Evolutionary conservation across 2,329 filamentous ascomycete genomes (phyloP), one percentile per base, ranked within the genome.

Genomic region (Fonsecaea erecta): DNA sequence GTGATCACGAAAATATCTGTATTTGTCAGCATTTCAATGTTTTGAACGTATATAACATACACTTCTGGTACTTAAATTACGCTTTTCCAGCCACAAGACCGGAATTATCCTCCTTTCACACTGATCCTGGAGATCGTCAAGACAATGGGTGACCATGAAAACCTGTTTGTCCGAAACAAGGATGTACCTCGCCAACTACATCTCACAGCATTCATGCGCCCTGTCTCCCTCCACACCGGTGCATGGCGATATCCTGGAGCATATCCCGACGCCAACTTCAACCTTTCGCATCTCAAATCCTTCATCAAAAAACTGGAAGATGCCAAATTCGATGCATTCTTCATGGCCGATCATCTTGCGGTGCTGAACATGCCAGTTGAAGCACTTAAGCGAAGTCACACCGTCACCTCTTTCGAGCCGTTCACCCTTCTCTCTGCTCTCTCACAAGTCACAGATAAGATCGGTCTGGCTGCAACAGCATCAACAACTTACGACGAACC

Each of bases 161-260:
- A 24, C 43, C 12, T 53, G 8, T 24, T 26, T 8, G 26, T 53
- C 51, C 51, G 60, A 14, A 32, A 26, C 30, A 53, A 53, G 11
- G 51, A 53, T 21, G 26, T 16, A 21, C 26, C 26, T 21, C 14
- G 24, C 26, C 72, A 82, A 66, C 74, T 85, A 5, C 83, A 86
- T 67, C 78, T 87, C 3, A 86, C 84, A 1, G 84, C 84, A 0
- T 86, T 86, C 65, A 86, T 87, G 84, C 81, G 84, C 18, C 84
- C 84, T 0, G 83, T 86, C 1, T 83, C 79, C 52, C 74, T 86
- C 9, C 84, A 86, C 67, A 84, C 82, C 1, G 83, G 85, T 34
- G 83, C 83, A 68, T 86, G 84, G 84, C 78, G 84, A 5, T 86
- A 85, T 67, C 84, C 84, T 0, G 82, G 81, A 2, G 75, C 84